A percentile compares a stretch with the other conserved stretches of the same genome.
phyloP scores from a whole-genome alignment of 768 basidiomycete species.

The Heimioporus sp. region DNA sequence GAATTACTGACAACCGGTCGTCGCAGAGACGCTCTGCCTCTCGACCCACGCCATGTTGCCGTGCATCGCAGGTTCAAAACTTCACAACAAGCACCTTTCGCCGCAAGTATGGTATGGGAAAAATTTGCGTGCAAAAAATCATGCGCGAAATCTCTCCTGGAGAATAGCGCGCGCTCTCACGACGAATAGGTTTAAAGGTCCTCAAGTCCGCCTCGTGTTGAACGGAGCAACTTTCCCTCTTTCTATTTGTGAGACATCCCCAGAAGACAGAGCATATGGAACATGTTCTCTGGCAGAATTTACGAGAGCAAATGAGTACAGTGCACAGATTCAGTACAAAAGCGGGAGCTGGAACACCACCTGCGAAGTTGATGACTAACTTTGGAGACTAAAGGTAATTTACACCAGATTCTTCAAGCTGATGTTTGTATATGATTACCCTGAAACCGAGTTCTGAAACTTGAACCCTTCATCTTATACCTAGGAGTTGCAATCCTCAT shows the following conservation, averaged over 20 bases:
- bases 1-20: neutral
- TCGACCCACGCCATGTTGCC: constrained; percentile 27
- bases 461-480: neutral
- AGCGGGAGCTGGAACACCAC: constrained; percentile 36
- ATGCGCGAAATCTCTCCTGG: constrained; percentile 13
- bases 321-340: constrained; percentile 28
- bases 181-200: constrained; percentile 25
- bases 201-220: constrained; percentile 42
- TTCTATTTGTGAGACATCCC: constrained; percentile 31
- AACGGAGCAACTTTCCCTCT: constrained; percentile 41
- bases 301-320: constrained; percentile 26
- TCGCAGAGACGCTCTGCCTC: constrained; percentile 32
- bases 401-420: neutral
- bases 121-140: constrained; percentile 37
- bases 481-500: too few relatives aligned
- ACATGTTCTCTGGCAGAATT: constrained; percentile 39
- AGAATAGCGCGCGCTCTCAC: neutral
- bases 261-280: constrained; percentile 31
- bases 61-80: constrained; percentile 36
- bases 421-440: neutral
- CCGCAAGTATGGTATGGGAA: constrained; percentile 44
- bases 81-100: constrained; percentile 42
- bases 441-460: neutral
- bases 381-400: neutral
- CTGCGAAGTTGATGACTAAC: constrained; percentile 23